Evolutionary conservation across 345 rosid species (phyloP).

Genomic region (Populus deltoides): DNA sequence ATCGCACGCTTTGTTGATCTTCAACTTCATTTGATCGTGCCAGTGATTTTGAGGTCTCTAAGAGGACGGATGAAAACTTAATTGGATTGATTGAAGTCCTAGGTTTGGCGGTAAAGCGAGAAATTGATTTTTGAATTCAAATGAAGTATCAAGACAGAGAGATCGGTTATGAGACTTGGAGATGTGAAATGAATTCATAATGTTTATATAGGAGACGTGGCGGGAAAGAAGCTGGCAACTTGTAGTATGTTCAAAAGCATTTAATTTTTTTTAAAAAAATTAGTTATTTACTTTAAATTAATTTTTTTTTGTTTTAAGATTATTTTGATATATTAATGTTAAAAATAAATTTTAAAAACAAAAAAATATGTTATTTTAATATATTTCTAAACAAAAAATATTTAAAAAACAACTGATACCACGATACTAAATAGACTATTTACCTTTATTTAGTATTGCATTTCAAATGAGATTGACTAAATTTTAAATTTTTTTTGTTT

Average conservation of each 20-base stretch:
- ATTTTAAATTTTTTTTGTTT: too few relatives aligned
- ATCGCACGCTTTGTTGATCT: constrained; percentile 85
- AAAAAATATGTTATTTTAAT: too few relatives aligned
- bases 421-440: too few relatives aligned
- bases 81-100: background rate
- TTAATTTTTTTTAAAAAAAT: too few relatives aligned
- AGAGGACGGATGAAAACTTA: constrained; percentile 3
- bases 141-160: background rate
- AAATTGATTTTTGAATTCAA: constrained; percentile 3
- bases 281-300: too few relatives aligned
- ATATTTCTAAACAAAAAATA: too few relatives aligned
- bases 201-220: background rate
- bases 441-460: rapidly evolving
- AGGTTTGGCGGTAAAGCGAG: background rate
- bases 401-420: too few relatives aligned
- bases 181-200: background rate
- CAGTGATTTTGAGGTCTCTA: background rate
- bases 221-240: background rate
- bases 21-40: constrained; percentile 62
- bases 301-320: too few relatives aligned
- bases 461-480: too few relatives aligned
- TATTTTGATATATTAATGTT: too few relatives aligned
- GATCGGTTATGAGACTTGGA: background rate
- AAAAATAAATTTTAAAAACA: too few relatives aligned
- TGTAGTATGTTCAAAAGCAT: too few relatives aligned